Evolutionary conservation across 805 yeast species (phyloP), one percentile per base, ranked within the genome.

Genomic region (Saturnispora sanitii): DNA sequence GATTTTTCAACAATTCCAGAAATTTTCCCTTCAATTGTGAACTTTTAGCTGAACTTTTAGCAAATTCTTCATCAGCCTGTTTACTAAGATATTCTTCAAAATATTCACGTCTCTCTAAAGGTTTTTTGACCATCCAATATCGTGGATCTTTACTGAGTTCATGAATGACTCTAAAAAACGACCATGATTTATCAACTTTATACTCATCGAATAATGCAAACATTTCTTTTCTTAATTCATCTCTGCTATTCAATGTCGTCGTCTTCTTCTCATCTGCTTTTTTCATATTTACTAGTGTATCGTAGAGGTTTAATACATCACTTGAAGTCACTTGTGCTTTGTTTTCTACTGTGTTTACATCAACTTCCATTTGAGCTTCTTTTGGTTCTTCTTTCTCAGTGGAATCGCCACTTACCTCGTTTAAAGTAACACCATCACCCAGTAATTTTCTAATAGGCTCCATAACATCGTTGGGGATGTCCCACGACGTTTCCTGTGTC

Each of bases 401-500:
- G 9, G n/a, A 26, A 7, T 32, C 18, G 31, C 42, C 38, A 18
- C 16, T 33, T 3, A 46, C 21, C 33, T 45, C 41, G 6, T 26
- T 19, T 23, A 37, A 36, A 2, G 44, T 43, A n/a, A 45, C 47
- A 46, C 43, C 56, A 4, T 42, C 46, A 25, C 56, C 55, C 5
- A 38, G 44, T 8, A 20, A n/a, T 2, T 31, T 38, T 23, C 17
- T 25, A 13, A 43, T 31, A 4, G 36, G 40, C 16, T 21, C 20
- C 38, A 34, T 9, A 28, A 73, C 65, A 25, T 68, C 78, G 1
- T 55, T 65, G 0, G 95, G 95, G n/a, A 74, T 58, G 16, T 78
- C 82, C 96, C 96, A 88, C 0, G 79, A 77, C 16, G 92, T 79
- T 51, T 77, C 77, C 5, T 75, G 70, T 0, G 90, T 73, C 21